Conservation (phyloP, 495 filamentous ascomycete genomes). For the Annulohypoxylon bovei region DNA sequence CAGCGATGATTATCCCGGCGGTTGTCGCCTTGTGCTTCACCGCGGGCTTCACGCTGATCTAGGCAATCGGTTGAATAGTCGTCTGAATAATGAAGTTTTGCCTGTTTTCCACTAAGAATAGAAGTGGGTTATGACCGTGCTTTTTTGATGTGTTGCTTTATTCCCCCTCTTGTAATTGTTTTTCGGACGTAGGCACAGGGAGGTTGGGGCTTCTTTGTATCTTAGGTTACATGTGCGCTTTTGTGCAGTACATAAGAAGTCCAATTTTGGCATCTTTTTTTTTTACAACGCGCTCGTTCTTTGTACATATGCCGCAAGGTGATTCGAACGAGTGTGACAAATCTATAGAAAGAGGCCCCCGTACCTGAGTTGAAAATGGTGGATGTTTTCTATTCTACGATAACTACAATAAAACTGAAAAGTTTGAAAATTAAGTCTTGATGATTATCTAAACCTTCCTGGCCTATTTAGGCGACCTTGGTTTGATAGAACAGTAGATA, state of each 20-base stretch:
- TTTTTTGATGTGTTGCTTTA: constrained; percentile 31
- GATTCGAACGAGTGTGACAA: background rate
- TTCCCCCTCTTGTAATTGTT: constrained; percentile 42
- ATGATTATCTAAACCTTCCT: background rate
- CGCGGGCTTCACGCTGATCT: constrained; percentile 42
- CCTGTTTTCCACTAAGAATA: constrained; percentile 22
- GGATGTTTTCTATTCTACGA: background rate
- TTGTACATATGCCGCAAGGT: background rate
- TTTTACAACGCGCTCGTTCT: background rate
- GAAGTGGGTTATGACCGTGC: constrained; percentile 24
- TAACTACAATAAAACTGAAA: background rate
- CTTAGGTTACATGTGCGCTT: constrained; percentile 38
- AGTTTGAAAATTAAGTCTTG: background rate
- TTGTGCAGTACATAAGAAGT: constrained; percentile 41
- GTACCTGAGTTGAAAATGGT: background rate
- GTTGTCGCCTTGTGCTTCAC: constrained; percentile 42
- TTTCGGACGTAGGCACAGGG: constrained; percentile 24
- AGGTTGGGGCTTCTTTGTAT: constrained; percentile 37
- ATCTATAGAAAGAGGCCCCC: background rate
- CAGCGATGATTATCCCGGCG: constrained; percentile 40
- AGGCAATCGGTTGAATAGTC: constrained; percentile 38
- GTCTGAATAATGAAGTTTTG: constrained; percentile 37
- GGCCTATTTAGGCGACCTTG: background rate
- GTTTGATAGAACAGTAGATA: background rate
- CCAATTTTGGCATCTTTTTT: constrained; percentile 25